These are phyloP conservation scores for Aquilaria agallochum DNA, from an alignment of 441 rosid species.

Conservation along the genomic window DNA sequence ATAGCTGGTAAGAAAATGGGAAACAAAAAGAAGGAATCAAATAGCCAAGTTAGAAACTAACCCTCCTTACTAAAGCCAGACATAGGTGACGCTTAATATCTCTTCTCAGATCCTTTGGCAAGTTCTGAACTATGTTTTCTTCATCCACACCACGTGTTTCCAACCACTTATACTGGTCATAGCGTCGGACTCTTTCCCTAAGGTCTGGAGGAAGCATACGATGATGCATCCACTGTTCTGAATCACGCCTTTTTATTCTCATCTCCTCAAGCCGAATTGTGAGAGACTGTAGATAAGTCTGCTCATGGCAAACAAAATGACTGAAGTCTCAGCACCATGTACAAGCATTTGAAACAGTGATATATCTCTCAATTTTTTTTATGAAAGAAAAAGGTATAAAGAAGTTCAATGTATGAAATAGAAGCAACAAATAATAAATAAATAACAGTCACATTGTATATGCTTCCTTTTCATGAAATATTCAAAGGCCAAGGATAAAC, in stretches of 20 bases:
- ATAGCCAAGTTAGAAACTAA: slow-evolving; percentile 28
- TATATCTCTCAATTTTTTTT: no score
- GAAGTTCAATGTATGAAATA: no score
- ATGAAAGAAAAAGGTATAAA: no score
- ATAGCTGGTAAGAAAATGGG: background rate
- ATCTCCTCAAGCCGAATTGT: slow-evolving; percentile 95
- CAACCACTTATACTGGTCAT: slow-evolving; percentile 98
- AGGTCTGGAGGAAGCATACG: slow-evolving; percentile 89
- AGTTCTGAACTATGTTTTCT: slow-evolving; percentile 76
- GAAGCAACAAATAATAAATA: no score
- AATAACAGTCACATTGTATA: no score
- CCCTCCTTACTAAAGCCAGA: slow-evolving; percentile 88
- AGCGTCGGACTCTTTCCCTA: slow-evolving; percentile 85
- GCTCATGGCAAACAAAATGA: slow-evolving; percentile 21
- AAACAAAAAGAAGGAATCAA: background rate
- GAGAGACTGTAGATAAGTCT: slow-evolving; percentile 97
- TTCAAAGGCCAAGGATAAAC: no score
- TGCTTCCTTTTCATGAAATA: no score
- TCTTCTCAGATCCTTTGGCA: slow-evolving; percentile 94
- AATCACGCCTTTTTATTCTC: slow-evolving; percentile 98
- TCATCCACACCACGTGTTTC: slow-evolving; percentile 98
- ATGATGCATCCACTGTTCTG: slow-evolving; percentile 99
- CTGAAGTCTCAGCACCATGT: slow-evolving; percentile 1
- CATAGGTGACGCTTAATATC: slow-evolving; percentile 97
- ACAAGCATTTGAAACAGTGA: no score